Conservation (phyloP, 768 basidiomycete species). For the Rhodotorula sphaerocarpa region DNA sequence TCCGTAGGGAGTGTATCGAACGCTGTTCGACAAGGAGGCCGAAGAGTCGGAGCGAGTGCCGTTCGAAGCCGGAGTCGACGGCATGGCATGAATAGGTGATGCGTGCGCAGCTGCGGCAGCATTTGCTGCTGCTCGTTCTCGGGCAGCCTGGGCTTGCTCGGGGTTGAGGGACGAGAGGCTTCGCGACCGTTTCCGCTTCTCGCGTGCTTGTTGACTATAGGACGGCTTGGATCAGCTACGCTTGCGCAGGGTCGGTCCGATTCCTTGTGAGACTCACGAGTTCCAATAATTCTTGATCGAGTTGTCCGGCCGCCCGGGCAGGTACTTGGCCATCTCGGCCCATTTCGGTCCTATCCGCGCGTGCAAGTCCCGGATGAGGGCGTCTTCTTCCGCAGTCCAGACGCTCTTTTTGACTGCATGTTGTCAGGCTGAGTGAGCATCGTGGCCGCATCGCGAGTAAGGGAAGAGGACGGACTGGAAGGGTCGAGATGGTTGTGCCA, state of each 20-base stretch:
- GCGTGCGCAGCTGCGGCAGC: background rate
- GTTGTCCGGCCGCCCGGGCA: slow-evolving; percentile 40
- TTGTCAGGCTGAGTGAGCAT: background rate
- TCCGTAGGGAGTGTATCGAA: slow-evolving; percentile 24
- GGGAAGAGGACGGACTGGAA: slow-evolving; percentile 24
- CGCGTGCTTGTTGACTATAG: slow-evolving; percentile 22
- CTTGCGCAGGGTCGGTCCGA: no score
- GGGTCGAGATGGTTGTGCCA: slow-evolving; percentile 41
- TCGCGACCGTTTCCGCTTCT: slow-evolving; percentile 17
- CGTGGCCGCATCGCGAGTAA: background rate
- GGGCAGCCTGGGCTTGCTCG: background rate
- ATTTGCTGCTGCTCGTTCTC: background rate
- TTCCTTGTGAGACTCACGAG: no score
- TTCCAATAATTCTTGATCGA: slow-evolving; percentile 40
- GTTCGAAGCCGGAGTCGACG: background rate
- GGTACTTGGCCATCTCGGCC: slow-evolving; percentile 39
- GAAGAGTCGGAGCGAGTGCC: slow-evolving; percentile 18
- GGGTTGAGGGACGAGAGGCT: background rate
- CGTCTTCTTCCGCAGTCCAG: slow-evolving; percentile 37
- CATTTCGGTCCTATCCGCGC: slow-evolving; percentile 31
- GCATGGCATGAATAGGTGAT: background rate
- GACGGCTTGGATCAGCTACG: background rate
- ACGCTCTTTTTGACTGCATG: slow-evolving; percentile 36
- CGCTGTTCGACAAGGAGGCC: slow-evolving; percentile 18
- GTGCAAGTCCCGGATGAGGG: slow-evolving; percentile 32